Percentiles rank a stretch among this genome's conserved stretches.
Evolutionary conservation across 495 filamentous ascomycete genomes (phyloP).

Genomic region (Penicillium psychrofluorescens): DNA sequence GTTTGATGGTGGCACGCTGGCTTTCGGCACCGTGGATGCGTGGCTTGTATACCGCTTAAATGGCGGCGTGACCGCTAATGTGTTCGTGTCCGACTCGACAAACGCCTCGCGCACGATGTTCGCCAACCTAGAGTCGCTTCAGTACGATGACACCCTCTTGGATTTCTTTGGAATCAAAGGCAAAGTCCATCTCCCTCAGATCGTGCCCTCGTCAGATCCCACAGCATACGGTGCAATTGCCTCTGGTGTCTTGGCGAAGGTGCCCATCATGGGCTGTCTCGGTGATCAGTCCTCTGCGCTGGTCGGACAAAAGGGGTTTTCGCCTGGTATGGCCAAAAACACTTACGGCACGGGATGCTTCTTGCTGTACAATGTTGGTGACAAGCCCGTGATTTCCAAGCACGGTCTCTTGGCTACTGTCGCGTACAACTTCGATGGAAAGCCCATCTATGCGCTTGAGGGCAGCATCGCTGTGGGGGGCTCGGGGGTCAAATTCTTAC

Average conservation of each 20-base stretch:
- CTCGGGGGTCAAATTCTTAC: constrained; percentile 80
- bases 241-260: constrained; percentile 56
- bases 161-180: constrained; percentile 76
- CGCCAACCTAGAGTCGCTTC: constrained; percentile 77
- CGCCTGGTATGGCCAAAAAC: constrained; percentile 85
- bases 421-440: constrained; percentile 64
- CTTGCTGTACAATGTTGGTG: constrained; percentile 86
- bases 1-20: constrained; percentile 69
- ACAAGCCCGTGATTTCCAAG: constrained; percentile 80
- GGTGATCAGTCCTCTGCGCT: constrained; percentile 92
- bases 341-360: constrained; percentile 97
- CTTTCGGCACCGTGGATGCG: constrained; percentile 87
- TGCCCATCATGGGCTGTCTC: constrained; percentile 77
- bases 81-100: constrained; percentile 84
- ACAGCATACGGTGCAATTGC: constrained; percentile 64
- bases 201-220: constrained; percentile 77
- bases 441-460: constrained; percentile 84
- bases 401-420: constrained; percentile 89
- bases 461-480: constrained; percentile 93
- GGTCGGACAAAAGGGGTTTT: constrained; percentile 88
- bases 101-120: constrained; percentile 97
- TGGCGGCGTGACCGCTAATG: constrained; percentile 58
- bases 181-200: constrained; percentile 66
- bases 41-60: constrained; percentile 92
- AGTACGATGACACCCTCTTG: constrained; percentile 77